Conservation (phyloP, 164 flowering plant species). For the Houttuynia cordata region DNA sequence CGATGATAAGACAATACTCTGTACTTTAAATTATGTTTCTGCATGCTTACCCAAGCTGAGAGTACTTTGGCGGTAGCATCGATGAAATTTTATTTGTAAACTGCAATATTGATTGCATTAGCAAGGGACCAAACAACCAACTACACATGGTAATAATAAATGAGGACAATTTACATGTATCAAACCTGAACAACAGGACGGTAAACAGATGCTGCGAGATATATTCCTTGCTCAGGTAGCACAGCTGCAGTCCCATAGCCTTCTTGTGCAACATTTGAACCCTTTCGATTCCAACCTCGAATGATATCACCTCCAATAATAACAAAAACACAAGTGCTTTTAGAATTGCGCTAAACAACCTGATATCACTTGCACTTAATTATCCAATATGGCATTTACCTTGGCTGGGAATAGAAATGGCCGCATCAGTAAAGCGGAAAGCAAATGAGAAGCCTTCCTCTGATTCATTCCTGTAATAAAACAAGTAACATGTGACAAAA, state of each 20-base stretch:
- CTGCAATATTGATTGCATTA: slow-evolving; percentile 36
- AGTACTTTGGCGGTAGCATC: slow-evolving; percentile 77
- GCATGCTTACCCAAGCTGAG: slow-evolving; percentile 75
- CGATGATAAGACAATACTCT: neutral
- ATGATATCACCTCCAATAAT: slow-evolving; percentile 47
- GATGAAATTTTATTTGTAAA: slow-evolving; percentile 85
- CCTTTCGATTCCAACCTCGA: slow-evolving; percentile 82
- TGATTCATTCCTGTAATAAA: slow-evolving; percentile 54
- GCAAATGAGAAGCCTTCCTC: slow-evolving; percentile 94
- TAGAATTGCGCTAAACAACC: neutral
- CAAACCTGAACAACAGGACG: slow-evolving; percentile 88
- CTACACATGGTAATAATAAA: neutral
- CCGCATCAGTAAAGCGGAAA: slow-evolving; percentile 87
- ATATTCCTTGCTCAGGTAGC: slow-evolving; percentile 95
- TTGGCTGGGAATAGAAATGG: slow-evolving; percentile 62
- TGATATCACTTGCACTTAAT: neutral
- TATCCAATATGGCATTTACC: slow-evolving; percentile 26
- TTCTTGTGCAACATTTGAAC: slow-evolving; percentile 69
- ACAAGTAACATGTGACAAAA: too few species aligned
- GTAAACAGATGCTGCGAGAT: slow-evolving; percentile 88
- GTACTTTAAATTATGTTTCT: neutral
- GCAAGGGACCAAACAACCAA: slow-evolving; percentile 1
- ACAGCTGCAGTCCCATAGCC: slow-evolving; percentile 96
- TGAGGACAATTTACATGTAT: neutral
- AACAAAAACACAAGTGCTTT: neutral